Evolutionary conservation across 2,329 filamentous ascomycete species (phyloP).

Genomic region (Epichloe sibirici): DNA sequence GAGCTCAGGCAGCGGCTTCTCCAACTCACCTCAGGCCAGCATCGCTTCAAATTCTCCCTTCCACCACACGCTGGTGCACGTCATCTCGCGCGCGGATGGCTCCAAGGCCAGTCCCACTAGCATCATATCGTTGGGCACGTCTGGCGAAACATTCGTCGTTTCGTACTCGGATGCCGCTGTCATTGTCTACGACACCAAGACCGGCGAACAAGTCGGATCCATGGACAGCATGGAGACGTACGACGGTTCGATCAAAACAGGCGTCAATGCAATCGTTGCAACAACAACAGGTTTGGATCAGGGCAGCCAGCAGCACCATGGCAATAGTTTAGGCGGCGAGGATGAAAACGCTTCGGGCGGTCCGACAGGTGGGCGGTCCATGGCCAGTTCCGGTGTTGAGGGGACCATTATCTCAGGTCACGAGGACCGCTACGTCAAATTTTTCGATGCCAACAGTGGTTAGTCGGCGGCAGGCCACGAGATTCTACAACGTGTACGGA

Average conservation of each 20-base stretch:
- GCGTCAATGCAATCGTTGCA: conserved; percentile 84
- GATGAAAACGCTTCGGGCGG: conserved; percentile 57
- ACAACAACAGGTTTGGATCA: conserved; percentile 76
- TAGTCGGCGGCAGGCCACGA: conserved; percentile 30
- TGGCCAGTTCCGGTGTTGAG: conserved; percentile 68
- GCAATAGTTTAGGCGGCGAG: conserved; percentile 54
- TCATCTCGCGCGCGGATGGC: conserved; percentile 59
- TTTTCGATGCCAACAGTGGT: conserved; percentile 99
- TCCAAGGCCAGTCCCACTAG: conserved; percentile 69
- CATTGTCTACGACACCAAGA: conserved; percentile 82
- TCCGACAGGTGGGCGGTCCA: conserved; percentile 57
- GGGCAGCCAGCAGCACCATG: conserved; percentile 37
- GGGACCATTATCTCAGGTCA: conserved; percentile 93
- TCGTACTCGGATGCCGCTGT: conserved; percentile 85
- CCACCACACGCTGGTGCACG: conserved; percentile 76
- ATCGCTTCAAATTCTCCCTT: conserved; percentile 78
- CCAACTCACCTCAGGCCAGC: conserved; percentile 79
- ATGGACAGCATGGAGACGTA: conserved; percentile 96
- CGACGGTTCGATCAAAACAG: conserved; percentile 64
- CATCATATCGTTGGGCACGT: conserved; percentile 75
- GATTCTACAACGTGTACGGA: neutral
- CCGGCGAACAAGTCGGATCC: conserved; percentile 77
- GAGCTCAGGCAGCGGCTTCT: conserved; percentile 85
- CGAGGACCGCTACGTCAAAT: conserved; percentile 89
- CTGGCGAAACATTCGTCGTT: conserved; percentile 83